Evolutionary conservation across 169 alveolate genomes (phyloP).

Genomic region (Perkinsus marinus): DNA sequence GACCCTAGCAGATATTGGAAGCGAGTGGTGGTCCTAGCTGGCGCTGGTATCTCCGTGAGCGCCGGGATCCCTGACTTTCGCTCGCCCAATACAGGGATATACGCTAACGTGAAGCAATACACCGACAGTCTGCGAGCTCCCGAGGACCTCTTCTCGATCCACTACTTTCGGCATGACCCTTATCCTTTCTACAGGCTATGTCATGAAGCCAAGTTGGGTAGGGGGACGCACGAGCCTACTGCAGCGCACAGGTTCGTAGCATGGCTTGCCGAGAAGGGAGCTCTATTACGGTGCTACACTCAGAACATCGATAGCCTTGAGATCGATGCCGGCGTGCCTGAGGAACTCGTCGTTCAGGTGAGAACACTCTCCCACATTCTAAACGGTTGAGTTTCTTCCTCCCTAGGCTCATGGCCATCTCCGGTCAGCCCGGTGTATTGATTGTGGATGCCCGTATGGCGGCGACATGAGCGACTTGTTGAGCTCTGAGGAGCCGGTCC

Average conservation of each 20-base stretch:
- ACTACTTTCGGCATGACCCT: conserved; percentile 49
- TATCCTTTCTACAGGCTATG: conserved; percentile 55
- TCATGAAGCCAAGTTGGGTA: conserved; percentile 29
- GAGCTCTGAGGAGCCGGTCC: conserved; percentile 43
- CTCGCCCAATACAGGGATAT: background rate
- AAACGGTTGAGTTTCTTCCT: too few relatives aligned
- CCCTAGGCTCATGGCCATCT: conserved; percentile 58
- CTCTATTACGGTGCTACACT: conserved; percentile 31
- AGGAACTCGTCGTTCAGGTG: conserved; percentile 32
- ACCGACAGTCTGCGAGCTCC: conserved; percentile 35
- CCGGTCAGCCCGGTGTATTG: conserved; percentile 47
- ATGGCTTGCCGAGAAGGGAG: conserved; percentile 23
- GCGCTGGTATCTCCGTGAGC: conserved; percentile 70
- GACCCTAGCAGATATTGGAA: background rate
- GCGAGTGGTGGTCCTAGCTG: conserved; percentile 43
- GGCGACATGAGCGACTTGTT: conserved; percentile 30
- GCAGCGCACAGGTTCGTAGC: conserved; percentile 47
- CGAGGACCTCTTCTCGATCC: conserved; percentile 48
- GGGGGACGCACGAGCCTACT: conserved; percentile 49
- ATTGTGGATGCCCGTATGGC: conserved; percentile 36
- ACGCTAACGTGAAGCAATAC: background rate
- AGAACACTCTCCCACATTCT: too few relatives aligned
- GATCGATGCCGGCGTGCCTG: conserved; percentile 50
- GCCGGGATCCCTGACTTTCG: conserved; percentile 77
- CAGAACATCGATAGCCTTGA: conserved; percentile 72